These are phyloP conservation scores for Synchytrium microbalum DNA, from an alignment of 371 early-diverging fungal species.

Conservation along the genomic window DNA sequence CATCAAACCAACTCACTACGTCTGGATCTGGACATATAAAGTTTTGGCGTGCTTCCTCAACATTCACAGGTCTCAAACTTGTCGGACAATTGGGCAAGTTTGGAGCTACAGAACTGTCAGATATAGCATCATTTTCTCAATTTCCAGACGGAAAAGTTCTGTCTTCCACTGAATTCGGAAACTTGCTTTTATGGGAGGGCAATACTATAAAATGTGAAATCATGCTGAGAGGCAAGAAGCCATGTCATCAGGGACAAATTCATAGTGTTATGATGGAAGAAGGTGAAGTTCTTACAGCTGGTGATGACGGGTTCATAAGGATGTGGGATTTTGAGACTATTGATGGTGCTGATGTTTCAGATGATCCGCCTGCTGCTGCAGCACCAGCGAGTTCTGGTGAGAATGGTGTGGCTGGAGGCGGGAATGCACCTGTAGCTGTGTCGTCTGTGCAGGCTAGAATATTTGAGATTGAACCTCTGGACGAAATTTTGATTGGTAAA, in stretches of 20 bases:
- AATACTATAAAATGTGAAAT: slow-evolving; percentile 51
- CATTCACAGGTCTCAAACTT: slow-evolving; percentile 50
- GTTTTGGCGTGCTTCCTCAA: slow-evolving; percentile 47
- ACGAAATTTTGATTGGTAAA: slow-evolving; percentile 42
- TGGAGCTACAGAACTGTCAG: slow-evolving; percentile 45
- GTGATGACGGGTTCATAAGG: slow-evolving; percentile 47
- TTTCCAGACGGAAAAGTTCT: slow-evolving; percentile 47
- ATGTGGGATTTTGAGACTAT: slow-evolving; percentile 52
- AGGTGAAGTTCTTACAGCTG: slow-evolving; percentile 41
- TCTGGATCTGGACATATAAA: slow-evolving; percentile 55
- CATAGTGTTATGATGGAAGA: slow-evolving; percentile 34
- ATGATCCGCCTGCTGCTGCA: slow-evolving; percentile 10
- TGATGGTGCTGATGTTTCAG: slow-evolving; percentile 43
- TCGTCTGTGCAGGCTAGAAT: slow-evolving; percentile 21
- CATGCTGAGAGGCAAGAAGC: slow-evolving; percentile 26
- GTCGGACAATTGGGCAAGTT: slow-evolving; percentile 50
- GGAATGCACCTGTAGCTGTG: too few relatives aligned
- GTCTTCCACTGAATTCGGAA: slow-evolving; percentile 45
- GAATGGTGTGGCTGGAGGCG: neutral
- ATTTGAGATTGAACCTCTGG: slow-evolving; percentile 45
- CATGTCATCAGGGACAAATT: slow-evolving; percentile 39
- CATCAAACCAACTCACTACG: slow-evolving; percentile 40
- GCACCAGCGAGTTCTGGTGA: slow-evolving; percentile 7
- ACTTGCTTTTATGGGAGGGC: slow-evolving; percentile 50
- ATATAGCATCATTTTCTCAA: slow-evolving; percentile 41